These are phyloP conservation scores for Termitomyces sp. DNA, from an alignment of 768 basidiomycete species.

Conservation along the genomic window DNA sequence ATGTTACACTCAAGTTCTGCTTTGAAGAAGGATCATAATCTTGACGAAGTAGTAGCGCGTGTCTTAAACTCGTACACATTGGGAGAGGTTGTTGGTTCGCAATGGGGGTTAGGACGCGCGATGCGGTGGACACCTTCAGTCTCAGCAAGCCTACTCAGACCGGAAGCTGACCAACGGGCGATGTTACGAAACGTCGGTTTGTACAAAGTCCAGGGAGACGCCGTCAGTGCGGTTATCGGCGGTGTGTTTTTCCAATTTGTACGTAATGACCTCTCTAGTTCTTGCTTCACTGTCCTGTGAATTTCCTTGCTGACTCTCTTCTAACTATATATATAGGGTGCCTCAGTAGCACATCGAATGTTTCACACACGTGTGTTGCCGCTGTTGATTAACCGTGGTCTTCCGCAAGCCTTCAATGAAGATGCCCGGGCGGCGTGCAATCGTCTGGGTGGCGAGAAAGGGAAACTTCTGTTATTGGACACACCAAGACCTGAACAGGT, in stretches of 20 bases:
- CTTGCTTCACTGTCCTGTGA: neutral
- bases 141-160: constrained; percentile 26
- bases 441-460: constrained; percentile 45
- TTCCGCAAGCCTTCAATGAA: neutral
- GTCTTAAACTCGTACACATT: constrained; percentile 65
- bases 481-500: neutral
- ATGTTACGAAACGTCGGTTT: constrained; percentile 55
- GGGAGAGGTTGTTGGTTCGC: constrained; percentile 63
- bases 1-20: constrained; percentile 56
- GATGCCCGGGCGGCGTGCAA: neutral
- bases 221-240: constrained; percentile 2
- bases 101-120: constrained; percentile 67
- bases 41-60: constrained; percentile 49
- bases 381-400: neutral
- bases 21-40: constrained; percentile 43
- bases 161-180: constrained; percentile 22
- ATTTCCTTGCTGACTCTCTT: neutral
- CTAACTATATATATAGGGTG: neutral
- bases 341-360: neutral
- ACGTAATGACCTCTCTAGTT: constrained; percentile 22
- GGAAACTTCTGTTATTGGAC: constrained; percentile 21
- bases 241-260: constrained; percentile 68
- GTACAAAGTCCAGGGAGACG: constrained; percentile 9
- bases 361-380: neutral
- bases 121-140: constrained; percentile 71